Evolutionary conservation across 2,329 filamentous ascomycete species (phyloP).

Genomic region (Blastomyces percursus): DNA sequence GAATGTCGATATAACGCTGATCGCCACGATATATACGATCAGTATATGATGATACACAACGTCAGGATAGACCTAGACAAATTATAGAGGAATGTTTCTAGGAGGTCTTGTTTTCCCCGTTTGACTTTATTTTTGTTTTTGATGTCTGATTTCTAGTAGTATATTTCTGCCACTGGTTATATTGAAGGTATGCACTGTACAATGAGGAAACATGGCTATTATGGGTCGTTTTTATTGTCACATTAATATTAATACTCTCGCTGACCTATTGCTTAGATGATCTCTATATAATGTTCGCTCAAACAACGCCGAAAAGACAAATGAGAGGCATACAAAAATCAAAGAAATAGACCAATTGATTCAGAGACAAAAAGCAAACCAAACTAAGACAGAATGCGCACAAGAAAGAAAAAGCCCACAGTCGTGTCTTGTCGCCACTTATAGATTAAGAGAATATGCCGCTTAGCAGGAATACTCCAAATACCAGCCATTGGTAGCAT

Average conservation of each 20-base stretch:
- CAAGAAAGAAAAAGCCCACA: background rate
- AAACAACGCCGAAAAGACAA: background rate
- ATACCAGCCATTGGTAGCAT: background rate
- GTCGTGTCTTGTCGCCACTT: background rate
- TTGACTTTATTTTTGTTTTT: background rate
- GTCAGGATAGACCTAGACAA: background rate
- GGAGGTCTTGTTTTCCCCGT: background rate
- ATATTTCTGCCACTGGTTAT: background rate
- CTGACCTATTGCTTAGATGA: background rate
- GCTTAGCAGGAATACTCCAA: conserved; percentile 2
- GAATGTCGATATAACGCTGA: too few relatives aligned
- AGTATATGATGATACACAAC: background rate
- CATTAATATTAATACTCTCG: background rate
- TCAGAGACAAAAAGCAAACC: background rate
- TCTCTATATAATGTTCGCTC: background rate
- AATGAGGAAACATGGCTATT: background rate
- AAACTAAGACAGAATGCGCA: background rate
- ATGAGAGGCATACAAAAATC: background rate
- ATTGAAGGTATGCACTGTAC: background rate
- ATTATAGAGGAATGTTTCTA: background rate
- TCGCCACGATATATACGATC: background rate
- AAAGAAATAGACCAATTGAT: background rate
- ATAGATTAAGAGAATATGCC: background rate
- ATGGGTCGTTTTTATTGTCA: background rate
- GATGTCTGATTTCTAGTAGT: background rate